Base-by-base conservation (phyloP, 1,139 yeast genomes). In the Debaryomycetaceae sp. region DNA sequence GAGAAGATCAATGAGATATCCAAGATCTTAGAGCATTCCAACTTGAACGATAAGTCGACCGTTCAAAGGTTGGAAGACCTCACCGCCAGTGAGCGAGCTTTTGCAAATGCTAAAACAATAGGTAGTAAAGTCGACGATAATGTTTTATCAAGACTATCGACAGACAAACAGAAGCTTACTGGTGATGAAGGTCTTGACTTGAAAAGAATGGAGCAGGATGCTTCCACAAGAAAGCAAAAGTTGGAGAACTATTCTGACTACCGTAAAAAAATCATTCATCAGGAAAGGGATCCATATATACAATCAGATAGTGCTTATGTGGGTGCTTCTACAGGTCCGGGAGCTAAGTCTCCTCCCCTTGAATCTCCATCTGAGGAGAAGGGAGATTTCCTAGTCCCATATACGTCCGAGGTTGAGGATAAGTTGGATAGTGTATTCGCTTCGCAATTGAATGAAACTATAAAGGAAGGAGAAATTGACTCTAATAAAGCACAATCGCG, bases 391-490 rank as follows among this genome's bases (percentile, higher is more conserved):
- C 64, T 73, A 72, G 73, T 78, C 22, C 90, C 90, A 1, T 85
- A 85, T 58, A 84, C 91, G 1, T 78, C 86, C 5, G 90, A 85
- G 34, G 76, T 76, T 34, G 93, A 85, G 62, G 88, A 83, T 57
- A 77, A 78, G 51, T 69, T 78, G 47, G 91, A 85, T 59, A 75
- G 81, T 27, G 83, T 79, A 54, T 72, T 83, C 53, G 90, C 90
- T 0, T 78, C 75, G 27, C 66, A 71, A 46, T 68, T 86, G 53
- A 82, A 82, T 52, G 79, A 76, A 49, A 76, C 81, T 17, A 79
- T 84, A 45, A 72, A 74, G 44, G 76, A 84, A 59, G 78, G 89
- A 34, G 82, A 80, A 49, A 67, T 83, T 41, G 84, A 84, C 53
- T 74, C 84, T n/a, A 80, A 76, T 55, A 65, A 65, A 40, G 60